phyloP scores from a whole-genome alignment of 2,329 filamentous ascomycete genomes.

The Ophiosphaerella herpotricha region DNA sequence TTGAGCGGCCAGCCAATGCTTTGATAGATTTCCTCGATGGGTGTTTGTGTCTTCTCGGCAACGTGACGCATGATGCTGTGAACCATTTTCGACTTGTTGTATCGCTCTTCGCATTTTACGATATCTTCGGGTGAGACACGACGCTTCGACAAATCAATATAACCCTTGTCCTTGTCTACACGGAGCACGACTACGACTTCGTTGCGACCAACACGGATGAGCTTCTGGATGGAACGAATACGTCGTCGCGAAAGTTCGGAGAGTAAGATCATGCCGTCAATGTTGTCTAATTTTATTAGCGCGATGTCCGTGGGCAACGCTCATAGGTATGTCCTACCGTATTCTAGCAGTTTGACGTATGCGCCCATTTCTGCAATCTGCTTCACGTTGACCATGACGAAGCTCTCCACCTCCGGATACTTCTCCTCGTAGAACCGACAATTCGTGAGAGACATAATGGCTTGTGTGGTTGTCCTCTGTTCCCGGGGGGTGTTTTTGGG shows the following conservation, averaged over 20 bases:
- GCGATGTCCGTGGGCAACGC: background rate
- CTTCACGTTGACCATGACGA: constrained; percentile 99
- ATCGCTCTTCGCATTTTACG: constrained; percentile 96
- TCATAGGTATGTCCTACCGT: constrained; percentile 51
- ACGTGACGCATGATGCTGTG: constrained; percentile 99
- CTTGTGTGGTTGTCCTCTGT: constrained; percentile 15
- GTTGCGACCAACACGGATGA: constrained; percentile 96
- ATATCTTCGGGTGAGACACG: constrained; percentile 98
- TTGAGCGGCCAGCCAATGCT: constrained; percentile 95
- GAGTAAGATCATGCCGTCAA: constrained; percentile 99
- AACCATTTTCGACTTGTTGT: constrained; percentile 99
- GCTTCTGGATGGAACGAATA: constrained; percentile 98
- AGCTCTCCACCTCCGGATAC: constrained; percentile 97
- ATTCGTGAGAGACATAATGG: constrained; percentile 90
- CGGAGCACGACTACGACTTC: constrained; percentile 98
- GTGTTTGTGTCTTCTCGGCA: constrained; percentile 91
- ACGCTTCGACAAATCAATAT: constrained; percentile 98
- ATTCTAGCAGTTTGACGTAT: constrained; percentile 98
- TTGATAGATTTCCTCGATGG: constrained; percentile 95
- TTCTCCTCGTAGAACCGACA: constrained; percentile 98
- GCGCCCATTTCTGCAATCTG: constrained; percentile 99
- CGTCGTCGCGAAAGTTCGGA: constrained; percentile 96
- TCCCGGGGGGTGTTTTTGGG: constrained; percentile 8
- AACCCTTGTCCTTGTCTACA: constrained; percentile 99
- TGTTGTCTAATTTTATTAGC: constrained; percentile 69